These are phyloP conservation scores for Mycena epipterygia DNA, from an alignment of 768 basidiomycete genomes.

Conservation along the genomic window DNA sequence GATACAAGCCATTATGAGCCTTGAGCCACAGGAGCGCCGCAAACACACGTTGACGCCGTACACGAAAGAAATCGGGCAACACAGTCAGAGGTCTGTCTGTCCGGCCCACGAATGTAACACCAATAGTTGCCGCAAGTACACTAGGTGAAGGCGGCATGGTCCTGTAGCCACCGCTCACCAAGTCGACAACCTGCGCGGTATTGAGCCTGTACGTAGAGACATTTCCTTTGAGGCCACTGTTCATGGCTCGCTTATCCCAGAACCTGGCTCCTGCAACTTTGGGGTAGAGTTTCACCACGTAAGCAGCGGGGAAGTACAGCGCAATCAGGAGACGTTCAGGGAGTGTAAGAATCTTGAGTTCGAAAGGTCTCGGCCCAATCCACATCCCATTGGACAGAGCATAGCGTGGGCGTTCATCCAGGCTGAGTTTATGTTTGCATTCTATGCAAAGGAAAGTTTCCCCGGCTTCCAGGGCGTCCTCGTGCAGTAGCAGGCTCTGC, in stretches of 20 bases:
- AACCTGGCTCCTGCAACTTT: slow-evolving; percentile 33
- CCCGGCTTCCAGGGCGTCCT: background rate
- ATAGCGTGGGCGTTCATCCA: slow-evolving; percentile 30
- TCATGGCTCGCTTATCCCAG: slow-evolving; percentile 32
- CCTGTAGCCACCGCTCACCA: slow-evolving; percentile 43
- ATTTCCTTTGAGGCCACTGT: slow-evolving; percentile 48
- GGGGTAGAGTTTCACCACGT: slow-evolving; percentile 54
- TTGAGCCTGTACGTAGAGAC: slow-evolving; percentile 49
- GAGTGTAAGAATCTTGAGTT: slow-evolving; percentile 45
- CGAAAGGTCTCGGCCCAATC: slow-evolving; percentile 49
- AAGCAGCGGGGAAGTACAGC: slow-evolving; percentile 26
- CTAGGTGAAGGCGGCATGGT: slow-evolving; percentile 41
- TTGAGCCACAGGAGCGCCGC: slow-evolving; percentile 50
- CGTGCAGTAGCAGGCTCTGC: background rate
- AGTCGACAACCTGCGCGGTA: slow-evolving; percentile 32
- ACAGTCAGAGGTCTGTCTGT: slow-evolving; percentile 34
- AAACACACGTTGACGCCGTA: slow-evolving; percentile 36
- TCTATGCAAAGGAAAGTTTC: slow-evolving; percentile 16
- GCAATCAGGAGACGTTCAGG: slow-evolving; percentile 53
- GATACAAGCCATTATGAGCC: slow-evolving; percentile 44
- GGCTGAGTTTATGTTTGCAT: slow-evolving; percentile 16
- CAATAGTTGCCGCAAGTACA: slow-evolving; percentile 45
- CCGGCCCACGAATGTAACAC: slow-evolving; percentile 47
- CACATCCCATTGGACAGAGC: slow-evolving; percentile 56
- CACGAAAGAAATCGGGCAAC: slow-evolving; percentile 41